phyloP scores from a whole-genome alignment of 1,139 yeast genomes.

The Sugiyamaella grinbergsii region DNA sequence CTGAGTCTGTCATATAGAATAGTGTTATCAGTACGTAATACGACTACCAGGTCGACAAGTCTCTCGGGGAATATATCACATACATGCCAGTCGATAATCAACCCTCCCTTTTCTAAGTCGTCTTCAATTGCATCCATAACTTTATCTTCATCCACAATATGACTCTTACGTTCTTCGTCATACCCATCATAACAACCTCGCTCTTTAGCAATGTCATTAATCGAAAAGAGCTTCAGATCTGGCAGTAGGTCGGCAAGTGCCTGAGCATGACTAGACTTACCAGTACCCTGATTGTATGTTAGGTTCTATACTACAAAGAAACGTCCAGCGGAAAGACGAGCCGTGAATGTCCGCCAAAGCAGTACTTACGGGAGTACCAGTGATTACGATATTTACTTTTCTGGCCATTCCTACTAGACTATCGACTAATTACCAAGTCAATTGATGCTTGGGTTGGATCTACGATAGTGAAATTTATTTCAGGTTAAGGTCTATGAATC shows the following conservation, averaged over 20 bases:
- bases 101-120: constrained; percentile 79
- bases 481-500: constrained; percentile 3
- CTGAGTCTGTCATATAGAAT: constrained; percentile 71
- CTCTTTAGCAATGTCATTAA: constrained; percentile 82
- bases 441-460: not conserved
- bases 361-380: constrained; percentile 76
- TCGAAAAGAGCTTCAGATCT: constrained; percentile 59
- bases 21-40: constrained; percentile 74
- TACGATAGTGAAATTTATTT: constrained; percentile 8
- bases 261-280: constrained; percentile 85
- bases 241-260: constrained; percentile 56
- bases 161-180: constrained; percentile 81
- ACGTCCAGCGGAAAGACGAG: not conserved
- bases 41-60: constrained; percentile 88
- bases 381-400: constrained; percentile 66
- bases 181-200: constrained; percentile 77
- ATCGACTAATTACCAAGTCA: not conserved
- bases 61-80: constrained; percentile 95
- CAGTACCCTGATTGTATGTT: constrained; percentile 63
- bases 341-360: not conserved
- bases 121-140: constrained; percentile 73
- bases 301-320: not conserved
- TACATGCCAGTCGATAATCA: constrained; percentile 93
- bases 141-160: constrained; percentile 90
- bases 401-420: constrained; percentile 22